Evolutionary conservation across 257 asterid species (phyloP).

Genomic region (Solanum chiquidenum): DNA sequence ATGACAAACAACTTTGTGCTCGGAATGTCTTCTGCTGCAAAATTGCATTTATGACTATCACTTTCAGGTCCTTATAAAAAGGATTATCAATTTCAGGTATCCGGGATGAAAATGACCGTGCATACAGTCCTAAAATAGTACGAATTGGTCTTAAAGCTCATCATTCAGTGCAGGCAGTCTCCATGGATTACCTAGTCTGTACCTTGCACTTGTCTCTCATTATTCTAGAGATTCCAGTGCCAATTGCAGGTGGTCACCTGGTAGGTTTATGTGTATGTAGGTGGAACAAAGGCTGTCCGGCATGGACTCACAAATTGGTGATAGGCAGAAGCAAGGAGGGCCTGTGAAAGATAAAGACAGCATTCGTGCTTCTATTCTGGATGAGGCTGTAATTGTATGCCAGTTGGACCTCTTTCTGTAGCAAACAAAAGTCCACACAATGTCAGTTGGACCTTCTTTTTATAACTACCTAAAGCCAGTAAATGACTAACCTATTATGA

Average conservation of each 20-base stretch:
- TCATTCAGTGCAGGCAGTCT: slow-evolving; percentile 87
- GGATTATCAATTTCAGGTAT: slow-evolving; percentile 47
- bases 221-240: background rate
- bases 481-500: slow-evolving; percentile 13
- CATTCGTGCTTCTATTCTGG: slow-evolving; percentile 79
- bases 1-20: background rate
- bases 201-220: slow-evolving; percentile 1
- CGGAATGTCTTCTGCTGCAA: background rate
- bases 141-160: slow-evolving; percentile 91
- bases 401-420: slow-evolving; percentile 1
- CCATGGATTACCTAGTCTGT: slow-evolving; percentile 89
- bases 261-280: slow-evolving; percentile 22
- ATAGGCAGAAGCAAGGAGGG: slow-evolving; percentile 88
- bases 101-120: slow-evolving; percentile 76
- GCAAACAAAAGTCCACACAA: background rate
- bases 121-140: slow-evolving; percentile 88
- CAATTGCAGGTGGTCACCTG: background rate
- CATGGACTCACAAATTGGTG: slow-evolving; percentile 57
- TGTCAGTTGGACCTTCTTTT: slow-evolving; percentile 2
- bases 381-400: slow-evolving; percentile 89
- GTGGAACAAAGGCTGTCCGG: slow-evolving; percentile 83
- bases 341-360: slow-evolving; percentile 61
- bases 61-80: slow-evolving; percentile 33
- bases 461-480: slow-evolving; percentile 4
- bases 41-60: background rate